phyloP scores from a whole-genome alignment of 2,329 filamentous ascomycete genomes.

The Dichotomopilus funicola region DNA sequence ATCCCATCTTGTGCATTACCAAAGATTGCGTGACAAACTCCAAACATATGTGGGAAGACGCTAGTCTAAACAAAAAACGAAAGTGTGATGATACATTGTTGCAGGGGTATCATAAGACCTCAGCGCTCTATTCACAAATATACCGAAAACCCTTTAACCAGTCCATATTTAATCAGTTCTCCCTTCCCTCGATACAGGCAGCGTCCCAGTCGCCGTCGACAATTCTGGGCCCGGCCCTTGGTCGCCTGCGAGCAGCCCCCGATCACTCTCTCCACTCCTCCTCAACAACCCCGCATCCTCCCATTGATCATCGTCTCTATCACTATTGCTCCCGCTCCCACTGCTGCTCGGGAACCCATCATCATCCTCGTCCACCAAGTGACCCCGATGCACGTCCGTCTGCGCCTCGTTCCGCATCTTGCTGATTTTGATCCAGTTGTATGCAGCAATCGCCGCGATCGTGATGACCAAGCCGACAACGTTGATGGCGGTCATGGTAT shows the following conservation, averaged over 20 bases:
- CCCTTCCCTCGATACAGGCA: constrained; percentile 2
- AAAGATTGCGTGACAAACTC: not conserved
- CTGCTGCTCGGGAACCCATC: constrained; percentile 27
- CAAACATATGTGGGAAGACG: not conserved
- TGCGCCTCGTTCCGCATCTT: constrained; percentile 79
- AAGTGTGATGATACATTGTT: not conserved
- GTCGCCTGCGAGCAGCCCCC: constrained; percentile 10
- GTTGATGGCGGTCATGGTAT: constrained; percentile 81
- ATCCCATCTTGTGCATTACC: not conserved
- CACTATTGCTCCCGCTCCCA: constrained; percentile 14
- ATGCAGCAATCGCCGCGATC: constrained; percentile 75
- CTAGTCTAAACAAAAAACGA: not conserved
- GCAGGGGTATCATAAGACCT: constrained; percentile 13
- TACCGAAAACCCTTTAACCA: too few relatives aligned
- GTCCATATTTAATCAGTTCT: constrained; percentile 11
- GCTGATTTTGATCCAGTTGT: constrained; percentile 90
- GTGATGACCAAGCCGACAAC: constrained; percentile 82
- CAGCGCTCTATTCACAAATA: constrained; percentile 1
- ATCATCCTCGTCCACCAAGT: constrained; percentile 24
- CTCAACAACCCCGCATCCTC: constrained; percentile 44
- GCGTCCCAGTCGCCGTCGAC: not conserved
- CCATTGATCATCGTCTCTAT: constrained; percentile 31
- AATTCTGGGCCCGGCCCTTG: constrained; percentile 8
- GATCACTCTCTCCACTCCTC: constrained; percentile 9
- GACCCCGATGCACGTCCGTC: constrained; percentile 40